Conservation (phyloP, 176 grass and related monocot genomes). For the Musa beccarii region DNA sequence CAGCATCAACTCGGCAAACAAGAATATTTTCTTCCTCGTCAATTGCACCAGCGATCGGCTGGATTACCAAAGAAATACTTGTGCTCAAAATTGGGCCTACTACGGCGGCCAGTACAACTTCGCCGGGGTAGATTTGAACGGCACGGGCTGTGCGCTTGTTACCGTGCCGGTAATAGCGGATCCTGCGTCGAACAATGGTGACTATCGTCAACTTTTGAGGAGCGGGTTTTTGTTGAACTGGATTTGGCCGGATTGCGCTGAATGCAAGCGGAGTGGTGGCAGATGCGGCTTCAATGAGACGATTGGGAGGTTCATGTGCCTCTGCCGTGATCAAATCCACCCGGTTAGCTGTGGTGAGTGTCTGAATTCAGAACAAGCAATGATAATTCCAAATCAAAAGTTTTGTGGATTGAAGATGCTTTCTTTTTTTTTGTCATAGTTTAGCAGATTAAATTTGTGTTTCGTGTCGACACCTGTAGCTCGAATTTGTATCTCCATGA, state of each 20-base stretch:
- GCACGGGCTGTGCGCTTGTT: neutral
- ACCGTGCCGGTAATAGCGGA: constrained; percentile 28
- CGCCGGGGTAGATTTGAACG: neutral
- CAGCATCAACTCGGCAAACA: constrained; percentile 28
- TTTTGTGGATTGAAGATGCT: neutral
- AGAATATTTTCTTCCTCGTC: constrained; percentile 24
- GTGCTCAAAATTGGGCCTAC: neutral
- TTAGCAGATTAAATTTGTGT: neutral
- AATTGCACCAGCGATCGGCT: constrained; percentile 26
- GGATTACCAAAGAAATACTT: neutral
- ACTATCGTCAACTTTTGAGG: constrained; percentile 24
- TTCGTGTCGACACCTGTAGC: neutral
- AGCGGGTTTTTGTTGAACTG: constrained; percentile 47
- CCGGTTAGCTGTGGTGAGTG: constrained; percentile 28
- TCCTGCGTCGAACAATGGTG: neutral
- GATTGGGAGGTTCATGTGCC: constrained; percentile 22
- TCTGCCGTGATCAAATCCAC: constrained; percentile 30
- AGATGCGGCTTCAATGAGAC: constrained; percentile 31
- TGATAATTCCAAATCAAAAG: neutral
- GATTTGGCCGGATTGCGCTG: neutral
- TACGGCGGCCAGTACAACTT: neutral
- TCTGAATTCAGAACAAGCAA: neutral
- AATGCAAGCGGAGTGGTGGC: constrained; percentile 23
- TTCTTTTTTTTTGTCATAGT: neutral
- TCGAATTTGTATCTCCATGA: neutral